phyloP scores from a whole-genome alignment of 305 asterid genomes.

The Fraxinus baroniana region DNA sequence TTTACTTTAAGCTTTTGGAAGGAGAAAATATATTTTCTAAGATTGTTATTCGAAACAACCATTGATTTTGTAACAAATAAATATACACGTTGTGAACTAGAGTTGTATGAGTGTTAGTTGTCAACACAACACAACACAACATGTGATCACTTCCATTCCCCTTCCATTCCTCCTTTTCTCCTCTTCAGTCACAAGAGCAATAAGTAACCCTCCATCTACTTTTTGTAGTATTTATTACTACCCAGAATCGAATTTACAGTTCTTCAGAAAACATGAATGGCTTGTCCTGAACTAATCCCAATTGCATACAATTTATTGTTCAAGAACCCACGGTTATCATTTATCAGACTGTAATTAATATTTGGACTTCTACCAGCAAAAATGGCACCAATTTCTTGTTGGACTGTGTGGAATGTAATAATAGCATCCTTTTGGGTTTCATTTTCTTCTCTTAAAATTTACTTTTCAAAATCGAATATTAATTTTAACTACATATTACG shows the following conservation, averaged over 20 bases:
- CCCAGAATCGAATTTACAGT: slow-evolving; percentile 1
- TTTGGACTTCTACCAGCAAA: neutral
- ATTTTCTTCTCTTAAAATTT: neutral
- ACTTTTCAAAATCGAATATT: neutral
- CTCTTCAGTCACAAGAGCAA: neutral
- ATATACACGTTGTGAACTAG: neutral
- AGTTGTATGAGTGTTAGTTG: neutral
- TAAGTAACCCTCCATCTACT: neutral
- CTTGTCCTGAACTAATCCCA: neutral
- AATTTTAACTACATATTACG: too few species aligned
- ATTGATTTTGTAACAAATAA: too few species aligned
- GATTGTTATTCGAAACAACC: neutral
- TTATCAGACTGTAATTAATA: neutral
- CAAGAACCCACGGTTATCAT: neutral
- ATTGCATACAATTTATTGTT: neutral
- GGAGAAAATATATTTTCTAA: neutral
- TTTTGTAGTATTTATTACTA: neutral
- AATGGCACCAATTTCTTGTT: neutral
- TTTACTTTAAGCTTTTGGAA: neutral
- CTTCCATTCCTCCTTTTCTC: neutral
- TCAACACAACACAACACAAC: neutral
- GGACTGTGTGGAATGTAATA: neutral
- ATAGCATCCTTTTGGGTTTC: neutral
- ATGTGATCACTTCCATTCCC: neutral
- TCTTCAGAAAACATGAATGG: neutral